Percentiles rank a stretch among this genome's conserved stretches.
Evolutionary conservation across 1,139 yeast species (phyloP).

Genomic region (Debaryomyces sp.): DNA sequence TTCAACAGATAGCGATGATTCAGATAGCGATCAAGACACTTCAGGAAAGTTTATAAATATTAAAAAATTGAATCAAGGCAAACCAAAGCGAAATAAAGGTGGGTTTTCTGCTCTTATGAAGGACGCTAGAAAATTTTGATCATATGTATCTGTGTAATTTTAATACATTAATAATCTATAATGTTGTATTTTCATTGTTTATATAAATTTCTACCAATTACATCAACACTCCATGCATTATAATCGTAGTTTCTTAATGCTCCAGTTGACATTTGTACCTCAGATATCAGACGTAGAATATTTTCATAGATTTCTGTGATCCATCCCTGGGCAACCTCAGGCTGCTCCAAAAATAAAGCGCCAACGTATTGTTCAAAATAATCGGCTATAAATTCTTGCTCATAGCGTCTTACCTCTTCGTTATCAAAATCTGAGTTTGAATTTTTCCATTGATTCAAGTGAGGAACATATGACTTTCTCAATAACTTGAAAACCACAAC

Average conservation of each 20-base stretch:
- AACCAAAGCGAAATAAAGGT: slow-evolving; percentile 24
- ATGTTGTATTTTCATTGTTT: neutral
- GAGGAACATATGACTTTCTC: slow-evolving; percentile 27
- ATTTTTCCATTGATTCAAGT: slow-evolving; percentile 20
- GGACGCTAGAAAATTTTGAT: slow-evolving; percentile 39
- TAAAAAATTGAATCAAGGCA: slow-evolving; percentile 32
- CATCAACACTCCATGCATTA: slow-evolving; percentile 30
- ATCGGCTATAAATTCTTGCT: slow-evolving; percentile 49
- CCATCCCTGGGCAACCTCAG: slow-evolving; percentile 39
- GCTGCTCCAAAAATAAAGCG: slow-evolving; percentile 43
- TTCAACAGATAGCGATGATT: slow-evolving; percentile 18
- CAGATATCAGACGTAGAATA: slow-evolving; percentile 32
- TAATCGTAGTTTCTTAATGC: slow-evolving; percentile 21
- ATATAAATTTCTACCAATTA: slow-evolving; percentile 23
- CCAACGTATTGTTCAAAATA: slow-evolving; percentile 50
- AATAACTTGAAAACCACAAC: slow-evolving; percentile 23
- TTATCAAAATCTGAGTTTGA: slow-evolving; percentile 17
- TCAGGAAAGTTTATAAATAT: slow-evolving; percentile 16
- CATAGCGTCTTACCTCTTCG: slow-evolving; percentile 32
- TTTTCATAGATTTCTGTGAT: slow-evolving; percentile 35
- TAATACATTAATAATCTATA: neutral
- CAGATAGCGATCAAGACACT: slow-evolving; percentile 16
- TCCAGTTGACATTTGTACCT: slow-evolving; percentile 8
- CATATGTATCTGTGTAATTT: neutral
- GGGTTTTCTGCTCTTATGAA: slow-evolving; percentile 58